Base-by-base conservation (phyloP, 305 asterid genomes). In the Striga hermonthica region DNA sequence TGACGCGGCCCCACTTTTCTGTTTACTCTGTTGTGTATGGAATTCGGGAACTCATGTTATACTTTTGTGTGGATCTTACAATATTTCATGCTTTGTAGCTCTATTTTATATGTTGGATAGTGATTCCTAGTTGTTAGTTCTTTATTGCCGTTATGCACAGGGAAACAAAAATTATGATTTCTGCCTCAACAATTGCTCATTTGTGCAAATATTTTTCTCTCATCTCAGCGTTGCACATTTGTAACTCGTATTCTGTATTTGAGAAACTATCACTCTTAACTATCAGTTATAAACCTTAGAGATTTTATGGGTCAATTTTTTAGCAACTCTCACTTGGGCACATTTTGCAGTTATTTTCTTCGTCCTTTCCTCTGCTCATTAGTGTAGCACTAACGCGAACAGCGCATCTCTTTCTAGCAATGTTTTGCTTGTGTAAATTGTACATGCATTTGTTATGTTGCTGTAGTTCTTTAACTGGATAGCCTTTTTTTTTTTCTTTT, bases 121-220 rank as follows among this genome's bases (percentile, higher is more conserved):
- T 10, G 40, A 47, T 36, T 13, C 13, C 43, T 58, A 15, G 28
- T 8, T 22, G 14, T 52, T 53, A 34, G 13, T 50, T 38, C 54
- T 65, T 50, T 48, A 39, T 62, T 12, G 22, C 36, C 52, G 58
- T 41, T 35, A 48, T 41, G 66, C 14, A 61, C 31, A 7, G 65
- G 47, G 12, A 15, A 13, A 45, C 9, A 43, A 60, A 52, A 44
- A 64, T 7, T 68, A 37, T 71, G 70, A 6, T 48, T 67, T 71
- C 16, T 45, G 53, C 6, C 43, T 48, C 31, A 13, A 16, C 59
- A 36, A 50, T 53, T 61, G 57, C 55, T 61, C 70, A 35, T 61
- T 47, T 60, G 49, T 38, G 22, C 60, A 10, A 57, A 55, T 4
- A 16, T 37, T 65, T 38, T 71, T 61, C 55, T 41, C 58, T 10